Evolutionary conservation across 441 rosid genomes (phyloP), one percentile per base, ranked within the genome.

Genomic region (Gossypium schwendimanii): DNA sequence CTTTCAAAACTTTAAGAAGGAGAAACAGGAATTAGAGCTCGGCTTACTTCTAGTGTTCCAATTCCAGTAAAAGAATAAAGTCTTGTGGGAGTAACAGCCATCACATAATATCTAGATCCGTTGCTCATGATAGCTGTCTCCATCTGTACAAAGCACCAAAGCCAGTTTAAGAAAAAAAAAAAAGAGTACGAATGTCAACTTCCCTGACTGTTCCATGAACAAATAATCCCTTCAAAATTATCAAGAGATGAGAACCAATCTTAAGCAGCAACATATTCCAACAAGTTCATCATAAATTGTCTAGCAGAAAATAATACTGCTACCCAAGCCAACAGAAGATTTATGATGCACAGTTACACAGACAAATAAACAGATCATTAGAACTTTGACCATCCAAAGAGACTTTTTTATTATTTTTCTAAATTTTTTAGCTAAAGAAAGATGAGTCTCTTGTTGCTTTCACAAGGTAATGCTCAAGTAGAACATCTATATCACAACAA

Each of bases 71-170:
- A 96, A 24, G 99, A 93, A 85, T 96, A 96, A 75, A 93, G 94
- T 31, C 98, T 86, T 39, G 99, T 96, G 55, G 98, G 99, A 81
- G 98, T 93, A 69, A 96, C 97, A 79, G 96, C 99, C 99, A 96
- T 96, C 92, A 96, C 88, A 80, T 93, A 93, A 82, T 87, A 93
- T 82, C 98, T 89, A 71, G 92, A 90, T 75, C 94, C 97, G 62
- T 77, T 81, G 82, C 80, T 82, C 72, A 88, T 69, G 76, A 50
- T 89, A 72, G 98, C 92, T 36, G 96, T 89, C 86, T 96, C 99
- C 97, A 93, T 93, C 98, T 96, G 84, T 67, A 76, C 62, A 80
- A 61, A 68, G 49, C 10, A 24, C 14, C 20, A 74, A 54, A 36
- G 50, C 7, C 39, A 66, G 24, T 24, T 49, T 67, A 66, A 65